phyloP scores from a whole-genome alignment of 495 filamentous ascomycete species.

The Penicillium coffeae region DNA sequence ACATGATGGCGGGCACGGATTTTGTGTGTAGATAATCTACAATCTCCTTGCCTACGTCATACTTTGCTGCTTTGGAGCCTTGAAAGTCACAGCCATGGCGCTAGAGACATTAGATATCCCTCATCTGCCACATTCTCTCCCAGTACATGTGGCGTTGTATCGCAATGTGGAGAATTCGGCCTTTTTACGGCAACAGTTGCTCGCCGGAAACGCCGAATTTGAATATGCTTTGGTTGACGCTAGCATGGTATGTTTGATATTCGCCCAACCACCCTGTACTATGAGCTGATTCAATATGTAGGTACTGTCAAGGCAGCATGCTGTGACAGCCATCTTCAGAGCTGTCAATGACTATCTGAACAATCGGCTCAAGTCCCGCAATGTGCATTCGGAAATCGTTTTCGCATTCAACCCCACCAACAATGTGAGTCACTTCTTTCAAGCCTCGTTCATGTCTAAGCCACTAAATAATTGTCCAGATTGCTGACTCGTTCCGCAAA shows the following conservation, averaged over 20 bases:
- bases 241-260: constrained; percentile 46
- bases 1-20: background rate
- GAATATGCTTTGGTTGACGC: constrained; percentile 95
- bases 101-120: constrained; percentile 58
- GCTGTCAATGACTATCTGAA: constrained; percentile 65
- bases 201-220: constrained; percentile 74
- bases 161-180: constrained; percentile 69
- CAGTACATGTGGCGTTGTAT: constrained; percentile 70
- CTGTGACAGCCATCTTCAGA: constrained; percentile 72
- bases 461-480: constrained; percentile 48
- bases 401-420: constrained; percentile 77
- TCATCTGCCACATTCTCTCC: constrained; percentile 61
- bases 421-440: constrained; percentile 55
- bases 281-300: constrained; percentile 16
- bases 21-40: background rate
- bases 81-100: too few species aligned
- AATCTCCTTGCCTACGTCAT: too few species aligned
- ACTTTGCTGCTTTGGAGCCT: too few species aligned
- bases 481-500: constrained; percentile 82
- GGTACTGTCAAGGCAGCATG: constrained; percentile 66
- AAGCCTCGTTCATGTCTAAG: background rate
- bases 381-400: constrained; percentile 92
- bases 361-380: constrained; percentile 66
- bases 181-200: constrained; percentile 74
- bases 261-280: background rate